Evolutionary conservation across 345 rosid species (phyloP), one percentile per base, ranked within the genome.

Genomic region (Tarenaya hassleriana): DNA sequence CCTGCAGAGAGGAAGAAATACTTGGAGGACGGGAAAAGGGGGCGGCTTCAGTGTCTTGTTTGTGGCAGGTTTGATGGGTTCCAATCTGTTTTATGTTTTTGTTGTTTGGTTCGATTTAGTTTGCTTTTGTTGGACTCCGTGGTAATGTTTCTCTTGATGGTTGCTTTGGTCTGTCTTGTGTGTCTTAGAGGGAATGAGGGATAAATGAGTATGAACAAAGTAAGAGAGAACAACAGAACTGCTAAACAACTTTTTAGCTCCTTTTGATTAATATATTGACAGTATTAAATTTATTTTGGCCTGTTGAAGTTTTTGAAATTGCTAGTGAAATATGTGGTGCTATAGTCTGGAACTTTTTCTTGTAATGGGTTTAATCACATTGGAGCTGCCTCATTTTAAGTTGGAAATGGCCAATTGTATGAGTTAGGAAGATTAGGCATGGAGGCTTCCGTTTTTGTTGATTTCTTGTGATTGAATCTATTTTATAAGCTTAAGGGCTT

Each of bases 21-120:
- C 69, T 69, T 83, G 73, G 97, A 88, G 71, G 67, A 82, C 16
- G 97, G 94, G 55, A 94, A 76, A 58, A 80, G 66, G 18, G 95
- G 95, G 8, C 73, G 84, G 42, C 77, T 88, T 54, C 82, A 66
- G 16, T 94, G 99, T 62, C 59, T 82, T 45, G 95, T 78, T 51
- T 94, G 98, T 50, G 74, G 74, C 84, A 88, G 96, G 97, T 85
- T 79, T 67, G 85, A 53, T 68, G 42, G 56, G 47, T 61, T 68
- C 16, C 54, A 41, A 10, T 68, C 47, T 63, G 49, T 47, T 21
- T 62, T 11, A 52, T 70, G 58, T 38, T 50, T 67, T 65, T 41
- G 12, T 46, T 57, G 35, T 52, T 21, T 47, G 13, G 33, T 45
- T 43, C 8, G 27, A 32, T 52, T 4, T 11, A 10, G 11, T 59